phyloP scores from a whole-genome alignment of 805 yeast species.

The Isabelozyma gotoi region DNA sequence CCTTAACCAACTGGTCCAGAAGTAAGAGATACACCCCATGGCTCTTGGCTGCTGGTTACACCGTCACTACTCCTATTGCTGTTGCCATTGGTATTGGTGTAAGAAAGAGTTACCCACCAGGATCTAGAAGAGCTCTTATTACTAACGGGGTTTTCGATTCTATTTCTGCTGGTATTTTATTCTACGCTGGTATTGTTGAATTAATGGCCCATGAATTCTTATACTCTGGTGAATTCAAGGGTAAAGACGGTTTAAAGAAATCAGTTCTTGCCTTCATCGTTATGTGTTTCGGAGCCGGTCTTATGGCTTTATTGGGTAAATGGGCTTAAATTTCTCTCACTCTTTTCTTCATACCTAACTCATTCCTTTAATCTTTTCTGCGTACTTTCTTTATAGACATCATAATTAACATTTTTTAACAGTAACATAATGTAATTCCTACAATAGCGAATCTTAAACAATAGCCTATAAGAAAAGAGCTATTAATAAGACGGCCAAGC shows the following conservation, averaged over 20 bases:
- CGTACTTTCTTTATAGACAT: too few species aligned
- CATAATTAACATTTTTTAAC: too few species aligned
- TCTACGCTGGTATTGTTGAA: slow-evolving; percentile 78
- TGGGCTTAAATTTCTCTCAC: slow-evolving; percentile 73
- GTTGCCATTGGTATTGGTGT: slow-evolving; percentile 80
- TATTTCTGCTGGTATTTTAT: slow-evolving; percentile 72
- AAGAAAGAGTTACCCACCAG: slow-evolving; percentile 59
- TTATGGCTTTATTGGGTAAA: slow-evolving; percentile 75
- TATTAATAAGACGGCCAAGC: too few species aligned
- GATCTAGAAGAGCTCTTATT: slow-evolving; percentile 56
- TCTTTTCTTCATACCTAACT: too few species aligned
- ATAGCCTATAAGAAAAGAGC: too few species aligned
- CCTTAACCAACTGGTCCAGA: slow-evolving; percentile 56
- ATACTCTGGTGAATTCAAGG: slow-evolving; percentile 61
- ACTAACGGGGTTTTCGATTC: slow-evolving; percentile 75
- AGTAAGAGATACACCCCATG: slow-evolving; percentile 52
- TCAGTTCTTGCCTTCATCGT: slow-evolving; percentile 52
- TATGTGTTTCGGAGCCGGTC: slow-evolving; percentile 67
- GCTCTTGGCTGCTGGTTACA: slow-evolving; percentile 50
- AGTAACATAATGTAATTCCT: too few species aligned
- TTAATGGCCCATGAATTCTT: slow-evolving; percentile 77
- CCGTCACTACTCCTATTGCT: slow-evolving; percentile 69
- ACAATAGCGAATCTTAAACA: too few species aligned
- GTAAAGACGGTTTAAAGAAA: slow-evolving; percentile 50
- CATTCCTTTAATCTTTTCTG: too few species aligned